Conservation (phyloP, 73 alveolate species). For the Diophrys sp. region DNA sequence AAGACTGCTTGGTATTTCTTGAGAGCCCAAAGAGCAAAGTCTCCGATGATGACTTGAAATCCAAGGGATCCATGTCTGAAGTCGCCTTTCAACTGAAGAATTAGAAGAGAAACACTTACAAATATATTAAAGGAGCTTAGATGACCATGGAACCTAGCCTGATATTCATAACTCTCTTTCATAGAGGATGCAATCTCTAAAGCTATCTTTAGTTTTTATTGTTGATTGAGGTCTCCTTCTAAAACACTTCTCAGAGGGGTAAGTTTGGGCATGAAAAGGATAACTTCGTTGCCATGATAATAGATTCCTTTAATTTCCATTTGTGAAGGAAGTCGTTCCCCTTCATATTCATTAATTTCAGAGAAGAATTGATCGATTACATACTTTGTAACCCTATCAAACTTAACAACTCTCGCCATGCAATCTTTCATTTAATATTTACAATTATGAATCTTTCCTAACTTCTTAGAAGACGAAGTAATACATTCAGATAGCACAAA, state of each 20-base stretch:
- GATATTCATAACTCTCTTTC: neutral
- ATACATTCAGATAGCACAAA: neutral
- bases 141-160: neutral
- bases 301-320: neutral
- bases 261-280: neutral
- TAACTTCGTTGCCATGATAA: neutral
- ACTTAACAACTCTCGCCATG: neutral
- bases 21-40: neutral
- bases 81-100: neutral
- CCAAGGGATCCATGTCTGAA: neutral
- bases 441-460: neutral
- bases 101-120: no score
- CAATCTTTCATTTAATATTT: neutral
- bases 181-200: neutral
- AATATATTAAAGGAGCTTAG: neutral
- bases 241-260: neutral
- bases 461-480: neutral
- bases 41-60: neutral
- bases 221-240: neutral
- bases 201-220: neutral
- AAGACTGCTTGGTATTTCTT: neutral
- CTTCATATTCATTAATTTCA: neutral
- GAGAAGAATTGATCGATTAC: neutral
- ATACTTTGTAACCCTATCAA: neutral
- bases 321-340: neutral